These are phyloP conservation scores for Cyberlindnera misumaiensis DNA, from an alignment of 805 yeast genomes.

Conservation along the genomic window DNA sequence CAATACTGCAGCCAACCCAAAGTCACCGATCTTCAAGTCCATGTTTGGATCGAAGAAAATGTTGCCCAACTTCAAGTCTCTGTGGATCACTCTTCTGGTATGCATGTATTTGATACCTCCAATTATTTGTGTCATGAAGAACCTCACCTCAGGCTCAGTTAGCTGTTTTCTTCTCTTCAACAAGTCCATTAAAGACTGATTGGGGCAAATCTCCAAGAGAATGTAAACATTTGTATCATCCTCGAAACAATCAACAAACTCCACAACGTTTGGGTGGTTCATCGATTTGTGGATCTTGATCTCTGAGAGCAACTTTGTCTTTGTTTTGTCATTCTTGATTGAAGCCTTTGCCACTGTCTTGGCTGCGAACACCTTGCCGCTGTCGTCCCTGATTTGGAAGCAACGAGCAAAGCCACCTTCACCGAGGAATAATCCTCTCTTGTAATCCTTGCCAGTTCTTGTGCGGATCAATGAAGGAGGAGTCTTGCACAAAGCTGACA, in stretches of 20 bases:
- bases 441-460: constrained; percentile 80
- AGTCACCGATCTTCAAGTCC: constrained; percentile 95
- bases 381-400: constrained; percentile 89
- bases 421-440: constrained; percentile 85
- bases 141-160: constrained; percentile 88
- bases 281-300: constrained; percentile 91
- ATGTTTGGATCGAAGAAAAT: constrained; percentile 89
- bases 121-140: constrained; percentile 82
- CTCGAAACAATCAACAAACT: constrained; percentile 93
- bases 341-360: constrained; percentile 97
- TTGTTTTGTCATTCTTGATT: constrained; percentile 83
- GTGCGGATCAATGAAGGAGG: constrained; percentile 93
- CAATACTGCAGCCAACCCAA: constrained; percentile 95
- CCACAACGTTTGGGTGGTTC: constrained; percentile 84
- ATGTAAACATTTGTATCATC: constrained; percentile 93
- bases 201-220: constrained; percentile 88
- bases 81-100: constrained; percentile 83
- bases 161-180: constrained; percentile 77
- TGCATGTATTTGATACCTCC: constrained; percentile 95
- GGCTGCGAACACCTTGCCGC: constrained; percentile 87
- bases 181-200: constrained; percentile 90
- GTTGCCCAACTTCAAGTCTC: constrained; percentile 94
- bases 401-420: constrained; percentile 99
- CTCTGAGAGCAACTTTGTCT: constrained; percentile 76
- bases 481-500: constrained; percentile 87